Evolutionary conservation across 1,284 basidiomycete species (phyloP).

Genomic region (Spongiforma sp.): DNA sequence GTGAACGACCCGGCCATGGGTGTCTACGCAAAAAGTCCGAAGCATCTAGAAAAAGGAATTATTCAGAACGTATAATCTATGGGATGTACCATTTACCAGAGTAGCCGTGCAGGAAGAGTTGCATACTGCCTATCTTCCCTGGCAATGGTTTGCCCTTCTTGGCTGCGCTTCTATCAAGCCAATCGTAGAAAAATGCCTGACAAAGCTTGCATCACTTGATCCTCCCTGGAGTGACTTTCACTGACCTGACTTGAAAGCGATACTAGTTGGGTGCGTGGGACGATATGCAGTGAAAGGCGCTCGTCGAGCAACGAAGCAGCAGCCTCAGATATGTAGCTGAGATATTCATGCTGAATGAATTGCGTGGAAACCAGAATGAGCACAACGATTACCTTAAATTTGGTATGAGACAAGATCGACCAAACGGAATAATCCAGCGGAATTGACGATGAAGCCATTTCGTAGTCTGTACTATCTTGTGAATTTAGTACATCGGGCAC

Average conservation of each 20-base stretch:
- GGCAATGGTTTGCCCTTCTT: conserved; percentile 84
- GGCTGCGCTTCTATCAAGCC: conserved; percentile 78
- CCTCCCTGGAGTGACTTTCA: conserved; percentile 10
- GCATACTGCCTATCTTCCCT: conserved; percentile 90
- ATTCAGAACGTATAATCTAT: background rate
- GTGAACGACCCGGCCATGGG: conserved; percentile 87
- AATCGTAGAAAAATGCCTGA: conserved; percentile 89
- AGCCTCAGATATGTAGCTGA: conserved; percentile 74
- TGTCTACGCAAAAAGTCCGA: conserved; percentile 86
- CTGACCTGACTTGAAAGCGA: conserved; percentile 79
- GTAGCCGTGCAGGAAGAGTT: conserved; percentile 87
- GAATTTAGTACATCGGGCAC: conserved; percentile 1
- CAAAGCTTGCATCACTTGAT: conserved; percentile 8
- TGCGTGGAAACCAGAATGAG: background rate
- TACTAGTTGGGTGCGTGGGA: conserved; percentile 86
- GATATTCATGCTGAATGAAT: conserved; percentile 5
- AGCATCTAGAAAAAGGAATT: conserved; percentile 58
- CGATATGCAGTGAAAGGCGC: conserved; percentile 77
- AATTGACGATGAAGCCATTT: conserved; percentile 91
- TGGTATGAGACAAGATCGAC: conserved; percentile 83
- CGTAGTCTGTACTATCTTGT: conserved; percentile 62
- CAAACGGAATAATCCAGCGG: conserved; percentile 86
- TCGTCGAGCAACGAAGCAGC: conserved; percentile 87
- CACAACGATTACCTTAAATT: conserved; percentile 67
- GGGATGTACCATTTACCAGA: conserved; percentile 52